Evolutionary conservation across 2,329 filamentous ascomycete genomes (phyloP).

Genomic region (Herpomyces periplanetae): DNA sequence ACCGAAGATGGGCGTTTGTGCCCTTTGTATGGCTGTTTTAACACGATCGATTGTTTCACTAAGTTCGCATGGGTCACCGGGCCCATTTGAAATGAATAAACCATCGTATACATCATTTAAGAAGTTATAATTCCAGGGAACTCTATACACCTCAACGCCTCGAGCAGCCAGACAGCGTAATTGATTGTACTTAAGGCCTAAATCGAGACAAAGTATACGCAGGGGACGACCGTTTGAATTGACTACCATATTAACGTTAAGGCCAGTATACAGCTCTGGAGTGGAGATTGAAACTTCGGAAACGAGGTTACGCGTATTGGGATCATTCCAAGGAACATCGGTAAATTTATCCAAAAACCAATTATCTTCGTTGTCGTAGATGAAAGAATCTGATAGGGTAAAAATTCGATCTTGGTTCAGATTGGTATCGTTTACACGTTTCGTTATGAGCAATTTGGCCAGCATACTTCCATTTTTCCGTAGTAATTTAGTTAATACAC

Average conservation of each 20-base stretch:
- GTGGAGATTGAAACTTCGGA: conserved; percentile 37
- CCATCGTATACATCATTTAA: conserved; percentile 62
- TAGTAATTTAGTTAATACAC: conserved; percentile 72
- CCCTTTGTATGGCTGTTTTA: conserved; percentile 29
- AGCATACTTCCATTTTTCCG: conserved; percentile 84
- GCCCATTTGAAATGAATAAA: conserved; percentile 88
- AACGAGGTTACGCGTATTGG: conserved; percentile 68
- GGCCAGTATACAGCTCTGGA: conserved; percentile 24
- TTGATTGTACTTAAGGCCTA: conserved; percentile 95
- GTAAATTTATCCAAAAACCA: conserved; percentile 24
- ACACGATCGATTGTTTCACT: conserved; percentile 42
- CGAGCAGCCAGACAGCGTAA: conserved; percentile 61
- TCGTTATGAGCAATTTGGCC: conserved; percentile 45
- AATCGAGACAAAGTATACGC: conserved; percentile 66
- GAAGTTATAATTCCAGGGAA: conserved; percentile 87
- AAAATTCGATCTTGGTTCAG: conserved; percentile 9
- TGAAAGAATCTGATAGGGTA: too few relatives aligned
- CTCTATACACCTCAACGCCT: conserved; percentile 69
- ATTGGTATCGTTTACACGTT: conserved; percentile 8
- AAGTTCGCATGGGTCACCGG: conserved; percentile 67
- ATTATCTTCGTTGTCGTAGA: conserved; percentile 5
- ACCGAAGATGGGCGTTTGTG: conserved; percentile 57
- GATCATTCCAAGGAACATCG: conserved; percentile 50
- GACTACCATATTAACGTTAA: too few relatives aligned
- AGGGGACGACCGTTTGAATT: conserved; percentile 59